Evolutionary conservation across 2,329 filamentous ascomycete species (phyloP).

Genomic region (Aspergillus sp.): DNA sequence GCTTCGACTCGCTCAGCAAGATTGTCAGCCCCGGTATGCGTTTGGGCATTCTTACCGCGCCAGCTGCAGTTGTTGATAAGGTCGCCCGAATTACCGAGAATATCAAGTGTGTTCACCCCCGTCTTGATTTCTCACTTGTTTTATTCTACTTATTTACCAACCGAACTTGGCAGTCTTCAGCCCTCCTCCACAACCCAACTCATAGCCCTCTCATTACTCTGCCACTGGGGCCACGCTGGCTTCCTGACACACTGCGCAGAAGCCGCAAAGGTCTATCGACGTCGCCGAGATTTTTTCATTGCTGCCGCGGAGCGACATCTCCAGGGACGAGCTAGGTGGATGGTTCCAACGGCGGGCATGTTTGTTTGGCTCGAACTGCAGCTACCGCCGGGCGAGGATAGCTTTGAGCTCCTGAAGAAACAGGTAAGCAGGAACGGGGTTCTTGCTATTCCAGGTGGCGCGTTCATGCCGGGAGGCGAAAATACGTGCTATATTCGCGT

Average conservation of each 20-base stretch:
- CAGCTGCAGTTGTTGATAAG: background rate
- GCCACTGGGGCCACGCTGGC: background rate
- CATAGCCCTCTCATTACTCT: background rate
- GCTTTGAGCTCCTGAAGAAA: background rate
- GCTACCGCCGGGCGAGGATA: background rate
- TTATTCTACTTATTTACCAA: background rate
- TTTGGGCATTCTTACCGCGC: background rate
- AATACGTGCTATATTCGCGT: conserved; percentile 2
- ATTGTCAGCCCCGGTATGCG: conserved; percentile 6
- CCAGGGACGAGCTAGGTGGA: conserved; percentile 1
- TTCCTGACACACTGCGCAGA: background rate
- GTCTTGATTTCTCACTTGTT: background rate
- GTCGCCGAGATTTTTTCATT: conserved; percentile 1
- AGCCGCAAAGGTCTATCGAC: conserved; percentile 2
- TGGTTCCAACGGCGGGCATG: conserved; percentile 5
- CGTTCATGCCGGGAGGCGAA: background rate
- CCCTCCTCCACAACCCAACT: conserved; percentile 5
- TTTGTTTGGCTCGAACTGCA: conserved; percentile 5
- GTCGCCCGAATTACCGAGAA: conserved; percentile 5
- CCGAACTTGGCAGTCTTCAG: background rate
- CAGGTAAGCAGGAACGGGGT: background rate
- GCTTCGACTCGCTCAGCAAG: conserved; percentile 9
- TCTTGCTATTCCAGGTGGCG: background rate
- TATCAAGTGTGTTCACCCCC: background rate
- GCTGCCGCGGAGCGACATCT: conserved; percentile 4